Percentiles rank a stretch among this genome's conserved stretches.
Conservation (phyloP, 768 basidiomycete genomes). For the Mycena maculata region DNA sequence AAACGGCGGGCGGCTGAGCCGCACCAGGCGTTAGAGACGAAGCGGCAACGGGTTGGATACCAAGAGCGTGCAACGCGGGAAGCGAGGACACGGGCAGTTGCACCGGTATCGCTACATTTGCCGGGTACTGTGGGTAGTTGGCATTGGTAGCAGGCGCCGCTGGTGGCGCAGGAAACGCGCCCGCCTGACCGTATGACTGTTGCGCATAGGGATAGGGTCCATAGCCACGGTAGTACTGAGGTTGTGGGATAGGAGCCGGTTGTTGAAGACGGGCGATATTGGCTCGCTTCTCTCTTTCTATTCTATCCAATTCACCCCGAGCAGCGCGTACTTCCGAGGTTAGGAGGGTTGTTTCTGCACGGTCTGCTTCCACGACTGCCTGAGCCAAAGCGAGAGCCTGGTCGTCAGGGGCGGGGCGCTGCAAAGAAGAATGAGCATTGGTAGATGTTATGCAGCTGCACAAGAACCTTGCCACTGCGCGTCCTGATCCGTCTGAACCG, state of each 20-base stretch:
- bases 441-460: background rate
- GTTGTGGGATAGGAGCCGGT: constrained; percentile 33
- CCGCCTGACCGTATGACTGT: constrained; percentile 59
- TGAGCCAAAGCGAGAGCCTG: constrained; percentile 76
- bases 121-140: constrained; percentile 41
- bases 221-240: constrained; percentile 73
- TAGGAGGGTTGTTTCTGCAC: constrained; percentile 67
- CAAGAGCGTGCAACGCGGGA: constrained; percentile 74
- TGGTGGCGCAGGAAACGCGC: constrained; percentile 41
- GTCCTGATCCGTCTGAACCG: constrained; percentile 68
- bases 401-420: constrained; percentile 72
- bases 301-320: constrained; percentile 71
- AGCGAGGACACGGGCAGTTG: constrained; percentile 77
- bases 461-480: constrained; percentile 67
- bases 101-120: constrained; percentile 67
- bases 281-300: constrained; percentile 77
- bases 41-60: constrained; percentile 77
- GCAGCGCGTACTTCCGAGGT: constrained; percentile 71
- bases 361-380: constrained; percentile 72
- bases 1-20: constrained; percentile 79
- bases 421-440: constrained; percentile 12
- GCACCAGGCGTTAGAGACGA: constrained; percentile 62
- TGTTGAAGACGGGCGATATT: constrained; percentile 47
- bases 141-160: constrained; percentile 40
- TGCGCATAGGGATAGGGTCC: constrained; percentile 73